These are phyloP conservation scores for Melaleuca quinquenervia DNA, from an alignment of 345 rosid genomes.

Conservation along the genomic window DNA sequence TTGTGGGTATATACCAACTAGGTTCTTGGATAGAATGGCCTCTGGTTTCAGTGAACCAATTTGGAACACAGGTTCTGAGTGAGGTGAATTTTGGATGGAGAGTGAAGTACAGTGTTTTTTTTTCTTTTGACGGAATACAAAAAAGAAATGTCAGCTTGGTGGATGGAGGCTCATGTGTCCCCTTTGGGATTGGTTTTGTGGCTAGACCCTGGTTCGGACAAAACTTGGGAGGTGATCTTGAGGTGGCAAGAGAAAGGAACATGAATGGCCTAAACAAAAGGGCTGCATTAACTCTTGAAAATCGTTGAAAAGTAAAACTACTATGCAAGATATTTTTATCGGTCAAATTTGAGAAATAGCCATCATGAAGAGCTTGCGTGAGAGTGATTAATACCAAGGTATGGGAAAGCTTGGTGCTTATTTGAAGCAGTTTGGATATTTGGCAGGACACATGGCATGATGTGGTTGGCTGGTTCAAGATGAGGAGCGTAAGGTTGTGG, in stretches of 20 bases:
- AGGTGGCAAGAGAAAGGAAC: not conserved
- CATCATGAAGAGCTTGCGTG: not conserved
- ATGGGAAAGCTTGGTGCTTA: conserved; percentile 39
- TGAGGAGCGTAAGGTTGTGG: conserved; percentile 54
- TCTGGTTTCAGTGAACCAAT: not conserved
- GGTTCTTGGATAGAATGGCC: not conserved
- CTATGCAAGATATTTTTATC: not conserved
- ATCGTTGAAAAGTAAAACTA: not conserved
- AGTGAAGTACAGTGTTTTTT: not conserved
- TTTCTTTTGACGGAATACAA: conserved; percentile 6
- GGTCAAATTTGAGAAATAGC: not conserved
- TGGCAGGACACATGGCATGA: conserved; percentile 36
- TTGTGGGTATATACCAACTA: not conserved
- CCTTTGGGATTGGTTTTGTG: conserved; percentile 17
- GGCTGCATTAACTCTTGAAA: not conserved
- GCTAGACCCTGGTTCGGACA: conserved; percentile 24
- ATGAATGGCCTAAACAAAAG: not conserved
- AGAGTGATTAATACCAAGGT: not conserved
- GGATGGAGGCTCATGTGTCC: conserved; percentile 10
- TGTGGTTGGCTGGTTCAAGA: conserved; percentile 30
- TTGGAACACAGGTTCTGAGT: not conserved
- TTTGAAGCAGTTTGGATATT: conserved; percentile 41
- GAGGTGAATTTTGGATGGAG: conserved; percentile 16
- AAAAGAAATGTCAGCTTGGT: not conserved
- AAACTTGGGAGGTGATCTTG: conserved; percentile 10